These are phyloP conservation scores for Boletus huronensis DNA, from an alignment of 768 basidiomycete species.

Conservation along the genomic window DNA sequence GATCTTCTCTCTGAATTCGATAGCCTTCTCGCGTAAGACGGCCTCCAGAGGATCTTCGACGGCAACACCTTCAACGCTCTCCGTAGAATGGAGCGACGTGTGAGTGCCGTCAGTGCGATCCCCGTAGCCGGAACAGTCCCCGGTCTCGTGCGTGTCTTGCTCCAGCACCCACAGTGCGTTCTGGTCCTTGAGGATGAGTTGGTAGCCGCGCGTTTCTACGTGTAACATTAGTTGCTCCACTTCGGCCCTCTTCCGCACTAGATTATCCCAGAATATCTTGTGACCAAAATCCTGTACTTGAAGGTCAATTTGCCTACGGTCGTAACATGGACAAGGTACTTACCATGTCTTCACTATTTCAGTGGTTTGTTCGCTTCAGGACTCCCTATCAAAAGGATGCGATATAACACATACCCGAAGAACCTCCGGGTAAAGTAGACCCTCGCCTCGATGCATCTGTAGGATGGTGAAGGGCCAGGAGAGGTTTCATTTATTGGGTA, in stretches of 20 bases:
- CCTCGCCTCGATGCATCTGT: conserved; percentile 38
- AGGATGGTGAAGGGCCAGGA: background rate
- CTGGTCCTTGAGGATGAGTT: conserved; percentile 33
- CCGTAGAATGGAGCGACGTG: conserved; percentile 9
- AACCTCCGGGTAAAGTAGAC: conserved; percentile 39
- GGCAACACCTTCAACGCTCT: background rate
- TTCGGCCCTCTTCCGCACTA: conserved; percentile 31
- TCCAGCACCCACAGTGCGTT: conserved; percentile 39
- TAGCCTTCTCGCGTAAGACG: conserved; percentile 32
- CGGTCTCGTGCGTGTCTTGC: conserved; percentile 12
- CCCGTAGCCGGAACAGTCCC: conserved; percentile 21
- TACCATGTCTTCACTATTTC: conserved; percentile 25
- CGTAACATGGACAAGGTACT: background rate
- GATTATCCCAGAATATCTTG: conserved; percentile 34
- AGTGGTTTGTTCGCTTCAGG: background rate
- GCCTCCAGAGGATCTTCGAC: conserved; percentile 34
- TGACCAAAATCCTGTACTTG: conserved; percentile 38
- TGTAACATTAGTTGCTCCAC: conserved; percentile 29
- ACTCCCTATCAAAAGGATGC: background rate
- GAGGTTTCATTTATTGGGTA: background rate
- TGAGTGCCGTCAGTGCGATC: conserved; percentile 6
- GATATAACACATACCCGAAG: conserved; percentile 33
- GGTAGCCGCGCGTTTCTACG: conserved; percentile 35
- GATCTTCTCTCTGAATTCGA: conserved; percentile 32
- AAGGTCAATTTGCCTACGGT: background rate